These are phyloP conservation scores for Taxillus chinensis DNA, from an alignment of 164 flowering plant species.

Conservation along the genomic window DNA sequence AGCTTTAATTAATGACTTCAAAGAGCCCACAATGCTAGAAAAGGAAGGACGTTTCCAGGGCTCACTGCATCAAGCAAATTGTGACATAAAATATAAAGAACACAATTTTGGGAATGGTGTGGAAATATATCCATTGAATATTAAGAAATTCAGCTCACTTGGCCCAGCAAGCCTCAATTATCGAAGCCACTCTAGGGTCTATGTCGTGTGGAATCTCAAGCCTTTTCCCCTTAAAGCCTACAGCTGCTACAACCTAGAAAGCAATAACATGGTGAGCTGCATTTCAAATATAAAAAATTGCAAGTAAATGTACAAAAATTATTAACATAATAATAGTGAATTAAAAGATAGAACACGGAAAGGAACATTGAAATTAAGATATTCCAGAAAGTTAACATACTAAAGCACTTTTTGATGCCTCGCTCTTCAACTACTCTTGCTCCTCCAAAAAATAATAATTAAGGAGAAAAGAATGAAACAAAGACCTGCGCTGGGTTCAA, in stretches of 20 bases:
- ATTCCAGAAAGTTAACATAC: too few relatives aligned
- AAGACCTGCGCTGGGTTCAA: slow-evolving; percentile 85
- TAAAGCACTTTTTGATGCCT: too few relatives aligned
- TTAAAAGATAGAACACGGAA: too few relatives aligned
- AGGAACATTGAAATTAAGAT: too few relatives aligned
- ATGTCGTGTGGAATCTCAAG: slow-evolving; percentile 72
- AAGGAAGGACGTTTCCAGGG: slow-evolving; percentile 89
- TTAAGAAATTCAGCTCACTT: slow-evolving; percentile 35
- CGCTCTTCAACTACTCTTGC: too few relatives aligned
- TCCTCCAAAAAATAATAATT: too few relatives aligned
- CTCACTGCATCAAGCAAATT: slow-evolving; percentile 40
- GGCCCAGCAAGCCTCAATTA: slow-evolving; percentile 83
- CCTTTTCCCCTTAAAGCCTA: slow-evolving; percentile 70
- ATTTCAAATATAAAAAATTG: not conserved
- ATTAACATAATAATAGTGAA: not conserved
- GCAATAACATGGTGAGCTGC: slow-evolving; percentile 2
- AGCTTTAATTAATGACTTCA: slow-evolving; percentile 52
- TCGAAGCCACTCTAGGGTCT: slow-evolving; percentile 56
- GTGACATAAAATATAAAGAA: not conserved
- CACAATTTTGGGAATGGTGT: too few relatives aligned
- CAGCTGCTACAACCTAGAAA: slow-evolving; percentile 81
- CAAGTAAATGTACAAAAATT: not conserved
- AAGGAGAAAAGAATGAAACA: not conserved
- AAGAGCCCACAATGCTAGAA: slow-evolving; percentile 54
- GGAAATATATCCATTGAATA: too few relatives aligned